A percentile compares a stretch with the other conserved stretches of the same genome.
phyloP scores from a whole-genome alignment of 2,329 filamentous ascomycete species.

The Pseudopyricularia javanii region DNA sequence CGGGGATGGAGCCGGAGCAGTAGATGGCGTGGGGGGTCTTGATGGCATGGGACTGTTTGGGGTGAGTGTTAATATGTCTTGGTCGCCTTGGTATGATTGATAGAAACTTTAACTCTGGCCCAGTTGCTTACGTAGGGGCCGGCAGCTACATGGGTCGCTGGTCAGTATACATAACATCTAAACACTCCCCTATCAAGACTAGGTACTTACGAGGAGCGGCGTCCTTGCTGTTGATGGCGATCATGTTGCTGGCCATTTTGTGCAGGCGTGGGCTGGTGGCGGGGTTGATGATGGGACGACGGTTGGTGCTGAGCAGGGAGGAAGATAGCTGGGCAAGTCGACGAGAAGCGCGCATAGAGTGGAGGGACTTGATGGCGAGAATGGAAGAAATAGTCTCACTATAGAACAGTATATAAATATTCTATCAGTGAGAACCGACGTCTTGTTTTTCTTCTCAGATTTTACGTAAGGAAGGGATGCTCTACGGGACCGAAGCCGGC shows the following conservation, averaged over 20 bases:
- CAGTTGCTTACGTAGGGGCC: slow-evolving; percentile 46
- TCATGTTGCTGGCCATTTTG: slow-evolving; percentile 32
- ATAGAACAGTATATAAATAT: neutral
- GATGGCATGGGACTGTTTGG: slow-evolving; percentile 40
- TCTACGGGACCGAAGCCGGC: neutral
- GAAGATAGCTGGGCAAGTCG: neutral
- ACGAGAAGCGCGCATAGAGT: neutral
- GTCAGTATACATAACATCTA: too few species aligned
- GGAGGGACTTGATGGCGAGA: neutral
- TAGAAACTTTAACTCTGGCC: neutral
- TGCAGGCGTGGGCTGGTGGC: neutral
- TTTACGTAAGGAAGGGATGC: too few species aligned
- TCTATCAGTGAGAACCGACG: neutral
- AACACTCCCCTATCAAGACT: too few species aligned
- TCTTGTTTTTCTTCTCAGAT: neutral
- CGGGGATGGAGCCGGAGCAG: slow-evolving; percentile 60
- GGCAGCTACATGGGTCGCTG: slow-evolving; percentile 28
- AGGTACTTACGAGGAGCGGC: slow-evolving; percentile 41
- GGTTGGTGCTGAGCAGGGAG: neutral
- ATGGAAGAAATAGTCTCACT: neutral
- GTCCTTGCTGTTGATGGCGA: slow-evolving; percentile 43
- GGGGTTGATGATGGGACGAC: neutral
- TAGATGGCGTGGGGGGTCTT: slow-evolving; percentile 54
- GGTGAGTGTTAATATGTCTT: neutral
- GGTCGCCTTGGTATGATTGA: neutral